These are phyloP conservation scores for Ganoderma leucocontextum DNA, from an alignment of 1,284 basidiomycete genomes.

Conservation along the genomic window DNA sequence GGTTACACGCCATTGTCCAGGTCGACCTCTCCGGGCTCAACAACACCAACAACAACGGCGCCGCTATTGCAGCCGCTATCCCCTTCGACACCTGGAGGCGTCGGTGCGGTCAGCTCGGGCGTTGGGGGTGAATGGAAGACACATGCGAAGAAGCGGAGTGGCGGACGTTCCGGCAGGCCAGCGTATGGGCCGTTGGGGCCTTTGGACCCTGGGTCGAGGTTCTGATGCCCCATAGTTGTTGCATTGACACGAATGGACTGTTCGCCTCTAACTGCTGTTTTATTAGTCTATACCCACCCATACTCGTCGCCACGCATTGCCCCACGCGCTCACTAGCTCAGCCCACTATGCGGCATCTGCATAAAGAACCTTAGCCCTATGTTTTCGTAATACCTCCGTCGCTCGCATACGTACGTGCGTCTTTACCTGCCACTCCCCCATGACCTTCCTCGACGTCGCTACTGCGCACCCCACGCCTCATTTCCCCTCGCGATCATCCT, in stretches of 20 bases:
- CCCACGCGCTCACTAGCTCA: slow-evolving; percentile 15
- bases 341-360: slow-evolving; percentile 16
- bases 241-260: slow-evolving; percentile 31
- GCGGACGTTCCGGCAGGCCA: slow-evolving; percentile 51
- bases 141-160: slow-evolving; percentile 54
- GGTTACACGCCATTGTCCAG: slow-evolving; percentile 66
- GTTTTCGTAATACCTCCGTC: slow-evolving; percentile 22
- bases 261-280: slow-evolving; percentile 30
- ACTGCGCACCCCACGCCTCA: not conserved
- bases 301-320: not conserved
- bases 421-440: not conserved
- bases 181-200: slow-evolving; percentile 83
- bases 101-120: slow-evolving; percentile 47
- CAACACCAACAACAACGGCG: slow-evolving; percentile 14
- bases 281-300: slow-evolving; percentile 36
- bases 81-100: slow-evolving; percentile 38
- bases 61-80: slow-evolving; percentile 56
- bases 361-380: slow-evolving; percentile 18
- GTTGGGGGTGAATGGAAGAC: slow-evolving; percentile 49
- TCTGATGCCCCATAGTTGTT: slow-evolving; percentile 37
- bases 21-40: slow-evolving; percentile 53
- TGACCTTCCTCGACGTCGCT: not conserved
- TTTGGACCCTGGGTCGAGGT: slow-evolving; percentile 63
- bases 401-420: not conserved
- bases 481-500: not conserved